These are phyloP conservation scores for Colletotrichum musicola DNA, from an alignment of 2,329 filamentous ascomycete genomes.

Conservation along the genomic window DNA sequence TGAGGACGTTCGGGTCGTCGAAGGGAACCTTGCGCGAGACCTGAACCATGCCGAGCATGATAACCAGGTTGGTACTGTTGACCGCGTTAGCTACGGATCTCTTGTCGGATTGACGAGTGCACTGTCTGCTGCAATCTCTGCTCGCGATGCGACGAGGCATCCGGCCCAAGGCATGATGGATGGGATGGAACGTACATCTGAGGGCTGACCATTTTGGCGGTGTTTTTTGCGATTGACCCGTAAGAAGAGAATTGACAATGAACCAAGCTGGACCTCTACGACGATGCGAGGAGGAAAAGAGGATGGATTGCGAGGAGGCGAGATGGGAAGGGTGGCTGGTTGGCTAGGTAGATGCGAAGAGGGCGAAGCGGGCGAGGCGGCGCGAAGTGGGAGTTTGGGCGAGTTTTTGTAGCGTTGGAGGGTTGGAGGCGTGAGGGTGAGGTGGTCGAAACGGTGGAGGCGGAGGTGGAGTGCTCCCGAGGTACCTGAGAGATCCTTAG, in stretches of 20 bases:
- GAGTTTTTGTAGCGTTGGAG: conserved; percentile 36
- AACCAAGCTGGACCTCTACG: background rate
- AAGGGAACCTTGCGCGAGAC: conserved; percentile 96
- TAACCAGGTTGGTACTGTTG: conserved; percentile 86
- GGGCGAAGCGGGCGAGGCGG: conserved; percentile 23
- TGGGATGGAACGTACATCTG: conserved; percentile 43
- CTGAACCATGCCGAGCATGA: conserved; percentile 99
- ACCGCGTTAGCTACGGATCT: conserved; percentile 43
- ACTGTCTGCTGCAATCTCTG: conserved; percentile 4
- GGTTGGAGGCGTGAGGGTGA: conserved; percentile 32
- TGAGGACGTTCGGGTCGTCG: conserved; percentile 78
- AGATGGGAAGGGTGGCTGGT: conserved; percentile 13
- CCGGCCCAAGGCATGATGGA: background rate
- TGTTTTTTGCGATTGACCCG: background rate
- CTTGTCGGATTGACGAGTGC: background rate
- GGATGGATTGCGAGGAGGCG: background rate
- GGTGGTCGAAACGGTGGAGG: conserved; percentile 37
- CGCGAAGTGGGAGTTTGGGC: conserved; percentile 28
- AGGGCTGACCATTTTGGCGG: conserved; percentile 45
- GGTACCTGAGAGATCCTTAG: too few species aligned
- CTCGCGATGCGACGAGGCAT: background rate
- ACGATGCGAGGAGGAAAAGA: background rate
- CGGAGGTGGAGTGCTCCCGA: conserved; percentile 24
- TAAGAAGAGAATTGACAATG: background rate
- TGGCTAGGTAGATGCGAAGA: conserved; percentile 20